Base-by-base conservation (phyloP, 306 rosid genomes). In the Quercus glauca region DNA sequence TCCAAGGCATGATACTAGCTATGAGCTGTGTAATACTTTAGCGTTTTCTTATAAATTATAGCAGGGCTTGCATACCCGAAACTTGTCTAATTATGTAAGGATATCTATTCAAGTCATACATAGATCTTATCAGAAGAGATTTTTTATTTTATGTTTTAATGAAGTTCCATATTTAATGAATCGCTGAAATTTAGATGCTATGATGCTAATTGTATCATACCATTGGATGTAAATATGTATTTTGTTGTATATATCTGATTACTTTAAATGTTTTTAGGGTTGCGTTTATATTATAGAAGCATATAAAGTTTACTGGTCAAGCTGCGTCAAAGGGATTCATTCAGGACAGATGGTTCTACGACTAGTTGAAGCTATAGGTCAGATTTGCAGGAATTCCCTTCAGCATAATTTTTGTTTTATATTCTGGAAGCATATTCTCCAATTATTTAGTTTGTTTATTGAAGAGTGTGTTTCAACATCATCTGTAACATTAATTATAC, bases 361-460 rank as follows among this genome's bases (percentile, higher is more conserved):
- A 17, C 87, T 95, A 60, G 99, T 95, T 70, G 99, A 95, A 90
- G 99, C 99, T 67, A 95, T 95, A 21, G 99, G 99, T 95, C 86
- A 72, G 77, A 69, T 82, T 74, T 11, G 69, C 60, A 21, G 53
- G 43, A 77, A 41, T 67, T 63, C 60, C 19, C 60, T 72, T 78
- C 19, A n/a, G n/a, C 26, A 73, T 4, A 37, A 43, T 1, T 71
- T 13, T 63, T 37, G 45, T 74, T 23, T 73, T 53, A 51, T 29
- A 18, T 56, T 26, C 19, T 61, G 26, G 26, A 55, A 19, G 35
- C 59, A 17, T 74, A 20, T 43, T 4, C 35, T 41, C 53, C 11
- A 65, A 69, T 57, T 53, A 28, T 33, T 25, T 41, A 69, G n/a
- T 69, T 55, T 19, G 1, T 69, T 72, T 67, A 20, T 35, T 60